These are phyloP conservation scores for Mycena amicta DNA, from an alignment of 768 basidiomycete species.

Conservation along the genomic window DNA sequence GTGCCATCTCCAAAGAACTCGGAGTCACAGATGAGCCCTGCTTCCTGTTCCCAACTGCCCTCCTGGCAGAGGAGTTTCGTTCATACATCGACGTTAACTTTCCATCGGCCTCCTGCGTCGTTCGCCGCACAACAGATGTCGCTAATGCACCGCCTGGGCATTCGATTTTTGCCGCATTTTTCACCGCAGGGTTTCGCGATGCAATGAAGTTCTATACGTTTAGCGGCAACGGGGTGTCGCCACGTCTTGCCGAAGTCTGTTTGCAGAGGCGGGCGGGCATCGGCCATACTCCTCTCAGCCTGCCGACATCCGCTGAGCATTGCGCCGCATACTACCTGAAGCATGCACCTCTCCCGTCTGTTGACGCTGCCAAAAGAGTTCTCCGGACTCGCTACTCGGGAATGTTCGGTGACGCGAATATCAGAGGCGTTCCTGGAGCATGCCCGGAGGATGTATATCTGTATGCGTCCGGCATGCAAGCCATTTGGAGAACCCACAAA, in stretches of 20 bases:
- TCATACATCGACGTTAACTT: constrained; percentile 5
- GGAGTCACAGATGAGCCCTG: constrained; percentile 10
- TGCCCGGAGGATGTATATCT: constrained; percentile 51
- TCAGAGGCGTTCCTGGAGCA: constrained; percentile 35
- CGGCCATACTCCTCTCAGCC: constrained; percentile 46
- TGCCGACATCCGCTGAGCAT: constrained; percentile 44
- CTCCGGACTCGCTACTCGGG: constrained; percentile 13
- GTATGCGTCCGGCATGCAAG: constrained; percentile 54
- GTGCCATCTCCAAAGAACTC: too few relatives aligned
- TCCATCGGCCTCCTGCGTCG: constrained; percentile 6
- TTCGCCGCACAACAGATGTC: constrained; percentile 8
- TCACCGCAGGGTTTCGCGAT: not conserved
- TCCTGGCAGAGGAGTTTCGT: constrained; percentile 15
- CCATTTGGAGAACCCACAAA: constrained; percentile 54
- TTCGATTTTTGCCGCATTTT: constrained; percentile 14
- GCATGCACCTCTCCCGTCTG: constrained; percentile 13
- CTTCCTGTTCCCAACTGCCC: constrained; percentile 11
- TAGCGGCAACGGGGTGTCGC: constrained; percentile 51
- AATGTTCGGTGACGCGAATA: constrained; percentile 13
- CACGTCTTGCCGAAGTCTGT: constrained; percentile 48
- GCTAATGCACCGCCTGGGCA: constrained; percentile 7
- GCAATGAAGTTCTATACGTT: constrained; percentile 48
- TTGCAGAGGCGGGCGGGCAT: constrained; percentile 40
- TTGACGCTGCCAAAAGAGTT: constrained; percentile 7
- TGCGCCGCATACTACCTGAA: constrained; percentile 33